A percentile compares a stretch with the other conserved stretches of the same genome.
Evolutionary conservation across 1,284 basidiomycete species (phyloP).

Genomic region (Ceratobasidium sp.): DNA sequence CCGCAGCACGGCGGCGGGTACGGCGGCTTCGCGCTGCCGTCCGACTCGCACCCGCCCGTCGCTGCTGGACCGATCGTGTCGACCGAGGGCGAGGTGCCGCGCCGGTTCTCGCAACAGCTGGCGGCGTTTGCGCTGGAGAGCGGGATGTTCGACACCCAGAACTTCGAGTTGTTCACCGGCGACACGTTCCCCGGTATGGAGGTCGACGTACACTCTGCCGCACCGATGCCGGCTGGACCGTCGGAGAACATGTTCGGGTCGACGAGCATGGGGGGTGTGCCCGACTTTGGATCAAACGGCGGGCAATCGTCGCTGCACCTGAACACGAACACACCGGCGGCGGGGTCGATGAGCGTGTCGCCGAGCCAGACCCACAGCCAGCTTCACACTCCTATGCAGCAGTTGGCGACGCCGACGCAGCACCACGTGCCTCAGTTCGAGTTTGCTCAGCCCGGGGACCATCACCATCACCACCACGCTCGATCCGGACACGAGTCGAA

Average conservation of each 20-base stretch:
- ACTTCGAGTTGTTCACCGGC: conserved; percentile 20
- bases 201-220: conserved; percentile 9
- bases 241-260: neutral
- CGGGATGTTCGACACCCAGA: conserved; percentile 23
- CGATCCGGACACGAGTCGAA: conserved; percentile 1
- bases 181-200: conserved; percentile 26
- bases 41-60: neutral
- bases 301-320: no score
- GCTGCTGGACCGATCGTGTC: neutral
- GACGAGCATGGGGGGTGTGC: no score
- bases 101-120: conserved; percentile 27
- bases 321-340: no score
- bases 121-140: conserved; percentile 24
- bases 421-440: no score
- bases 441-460: no score
- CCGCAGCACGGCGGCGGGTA: neutral
- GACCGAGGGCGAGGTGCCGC: conserved; percentile 4
- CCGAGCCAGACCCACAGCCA: no score
- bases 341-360: no score
- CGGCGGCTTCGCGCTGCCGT: conserved; percentile 21
- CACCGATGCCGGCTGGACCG: neutral
- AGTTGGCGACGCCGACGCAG: no score
- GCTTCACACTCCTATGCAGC: no score
- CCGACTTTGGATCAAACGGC: no score
- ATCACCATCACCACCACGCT: conserved; percentile 9